Percentiles rank a stretch among this genome's conserved stretches.
Conservation (phyloP, 257 asterid genomes). For the Solanum paucissectum region DNA sequence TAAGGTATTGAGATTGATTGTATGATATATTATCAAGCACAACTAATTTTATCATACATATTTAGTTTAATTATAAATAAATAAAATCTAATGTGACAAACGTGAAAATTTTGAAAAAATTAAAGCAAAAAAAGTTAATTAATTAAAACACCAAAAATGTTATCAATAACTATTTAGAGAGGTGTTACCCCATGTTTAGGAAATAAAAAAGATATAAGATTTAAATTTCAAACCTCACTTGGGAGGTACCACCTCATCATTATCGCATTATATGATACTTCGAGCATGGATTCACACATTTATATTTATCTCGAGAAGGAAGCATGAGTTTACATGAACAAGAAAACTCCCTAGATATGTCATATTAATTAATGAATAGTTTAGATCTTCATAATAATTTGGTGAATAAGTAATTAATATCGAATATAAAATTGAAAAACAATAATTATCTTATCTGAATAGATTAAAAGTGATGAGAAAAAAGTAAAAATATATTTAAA, state of each 20-base stretch:
- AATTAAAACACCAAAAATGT: not conserved
- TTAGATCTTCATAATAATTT: not conserved
- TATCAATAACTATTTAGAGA: too few relatives aligned
- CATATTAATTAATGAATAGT: not conserved
- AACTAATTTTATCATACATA: too few relatives aligned
- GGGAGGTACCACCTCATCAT: not conserved
- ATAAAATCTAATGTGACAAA: too few relatives aligned
- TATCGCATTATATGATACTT: not conserved
- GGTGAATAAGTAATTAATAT: not conserved
- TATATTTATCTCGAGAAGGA: not conserved
- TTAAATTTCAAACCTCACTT: not conserved
- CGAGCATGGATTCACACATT: rapidly evolving
- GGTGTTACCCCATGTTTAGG: not conserved
- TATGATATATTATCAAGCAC: not conserved
- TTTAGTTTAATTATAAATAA: too few relatives aligned
- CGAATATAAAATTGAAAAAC: not conserved
- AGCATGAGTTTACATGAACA: not conserved
- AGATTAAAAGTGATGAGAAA: not conserved
- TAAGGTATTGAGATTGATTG: not conserved
- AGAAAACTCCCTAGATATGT: not conserved
- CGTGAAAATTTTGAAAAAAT: too few relatives aligned
- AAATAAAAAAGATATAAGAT: not conserved
- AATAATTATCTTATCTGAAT: too few relatives aligned
- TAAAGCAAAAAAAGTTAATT: too few relatives aligned
- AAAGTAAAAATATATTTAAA: too few relatives aligned